Conservation (phyloP, 2,329 filamentous ascomycete species). For the Aspergillus sp. region DNA sequence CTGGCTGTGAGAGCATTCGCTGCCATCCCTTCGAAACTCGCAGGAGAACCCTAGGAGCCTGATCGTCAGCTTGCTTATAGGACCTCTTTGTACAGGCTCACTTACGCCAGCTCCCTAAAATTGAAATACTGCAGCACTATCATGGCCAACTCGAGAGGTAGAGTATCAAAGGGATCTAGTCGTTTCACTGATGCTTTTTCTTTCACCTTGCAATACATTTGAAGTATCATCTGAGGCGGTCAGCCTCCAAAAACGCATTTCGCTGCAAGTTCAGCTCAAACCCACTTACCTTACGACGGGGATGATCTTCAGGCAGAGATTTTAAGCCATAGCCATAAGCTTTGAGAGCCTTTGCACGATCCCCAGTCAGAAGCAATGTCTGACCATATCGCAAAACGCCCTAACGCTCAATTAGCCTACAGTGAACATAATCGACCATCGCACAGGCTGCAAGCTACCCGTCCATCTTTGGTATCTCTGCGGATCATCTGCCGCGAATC, state of each 20-base stretch:
- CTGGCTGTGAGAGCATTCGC: conserved; percentile 50
- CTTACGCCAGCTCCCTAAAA: conserved; percentile 54
- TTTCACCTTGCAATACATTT: conserved; percentile 51
- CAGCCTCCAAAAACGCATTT: not conserved
- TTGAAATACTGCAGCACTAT: conserved; percentile 55
- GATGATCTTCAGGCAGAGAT: conserved; percentile 47
- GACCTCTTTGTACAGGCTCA: not conserved
- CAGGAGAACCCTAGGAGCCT: conserved; percentile 44
- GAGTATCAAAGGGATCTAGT: conserved; percentile 53
- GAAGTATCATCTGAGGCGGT: conserved; percentile 33
- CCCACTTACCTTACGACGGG: conserved; percentile 32
- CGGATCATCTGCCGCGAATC: conserved; percentile 62
- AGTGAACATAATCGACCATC: not conserved
- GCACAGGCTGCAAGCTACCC: conserved; percentile 35
- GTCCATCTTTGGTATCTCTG: conserved; percentile 52
- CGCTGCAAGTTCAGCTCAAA: not conserved
- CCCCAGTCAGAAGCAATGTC: conserved; percentile 49
- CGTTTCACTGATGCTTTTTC: conserved; percentile 32
- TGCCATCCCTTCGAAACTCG: conserved; percentile 60
- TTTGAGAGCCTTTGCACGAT: conserved; percentile 55
- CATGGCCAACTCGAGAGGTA: conserved; percentile 58
- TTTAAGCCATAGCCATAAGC: conserved; percentile 63
- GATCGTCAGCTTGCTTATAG: not conserved
- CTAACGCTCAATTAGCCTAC: conserved; percentile 25
- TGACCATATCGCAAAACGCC: conserved; percentile 61